phyloP scores from a whole-genome alignment of 2,329 filamentous ascomycete genomes.

The Tetracladium maxilliforme region DNA sequence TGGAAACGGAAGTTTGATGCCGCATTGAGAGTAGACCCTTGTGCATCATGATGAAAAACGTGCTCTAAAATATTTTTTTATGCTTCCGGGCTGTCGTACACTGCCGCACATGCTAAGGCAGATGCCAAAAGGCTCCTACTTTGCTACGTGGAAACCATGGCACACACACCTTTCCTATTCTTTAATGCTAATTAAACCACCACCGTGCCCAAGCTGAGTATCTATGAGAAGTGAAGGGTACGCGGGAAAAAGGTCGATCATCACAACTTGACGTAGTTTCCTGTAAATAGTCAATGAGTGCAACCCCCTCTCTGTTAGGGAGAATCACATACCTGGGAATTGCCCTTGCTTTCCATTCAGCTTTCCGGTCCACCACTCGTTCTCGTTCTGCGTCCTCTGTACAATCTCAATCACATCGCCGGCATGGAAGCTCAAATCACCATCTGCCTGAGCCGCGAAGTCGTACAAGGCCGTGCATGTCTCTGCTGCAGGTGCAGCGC shows the following conservation, averaged over 20 bases:
- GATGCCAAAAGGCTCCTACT: too few relatives aligned
- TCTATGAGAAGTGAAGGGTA: neutral
- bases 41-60: too few relatives aligned
- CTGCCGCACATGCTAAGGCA: too few relatives aligned
- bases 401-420: slow-evolving; percentile 88
- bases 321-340: slow-evolving; percentile 85
- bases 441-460: slow-evolving; percentile 88
- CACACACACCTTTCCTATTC: too few relatives aligned
- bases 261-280: slow-evolving; percentile 33
- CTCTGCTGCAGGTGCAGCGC: slow-evolving; percentile 49
- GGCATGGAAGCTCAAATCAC: slow-evolving; percentile 78
- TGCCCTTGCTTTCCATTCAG: slow-evolving; percentile 71
- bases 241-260: slow-evolving; percentile 2
- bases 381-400: slow-evolving; percentile 69
- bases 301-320: slow-evolving; percentile 3
- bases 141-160: too few relatives aligned
- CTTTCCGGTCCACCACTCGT: slow-evolving; percentile 94
- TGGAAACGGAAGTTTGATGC: too few relatives aligned
- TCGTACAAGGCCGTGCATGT: slow-evolving; percentile 88
- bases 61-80: too few relatives aligned
- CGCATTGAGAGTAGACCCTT: too few relatives aligned
- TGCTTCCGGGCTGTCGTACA: too few relatives aligned
- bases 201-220: too few relatives aligned
- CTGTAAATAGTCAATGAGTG: slow-evolving; percentile 17
- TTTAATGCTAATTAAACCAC: too few relatives aligned